A percentile compares a stretch with the other conserved stretches of the same genome.
Evolutionary conservation across 2,329 filamentous ascomycete genomes (phyloP).

Genomic region (Ceratocystis cacaofunesta): DNA sequence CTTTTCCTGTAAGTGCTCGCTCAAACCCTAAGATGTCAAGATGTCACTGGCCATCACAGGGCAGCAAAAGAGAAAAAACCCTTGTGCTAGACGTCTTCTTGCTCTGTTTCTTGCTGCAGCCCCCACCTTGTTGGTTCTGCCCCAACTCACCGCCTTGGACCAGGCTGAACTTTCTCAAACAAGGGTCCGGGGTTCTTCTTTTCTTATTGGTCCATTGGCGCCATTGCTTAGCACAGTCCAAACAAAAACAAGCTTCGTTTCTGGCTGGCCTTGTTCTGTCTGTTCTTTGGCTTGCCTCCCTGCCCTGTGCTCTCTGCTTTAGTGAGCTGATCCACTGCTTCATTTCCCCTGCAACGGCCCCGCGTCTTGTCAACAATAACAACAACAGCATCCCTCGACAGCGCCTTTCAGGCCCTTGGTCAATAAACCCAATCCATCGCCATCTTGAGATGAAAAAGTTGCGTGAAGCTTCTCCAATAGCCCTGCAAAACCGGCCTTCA

Average conservation of each 20-base stretch:
- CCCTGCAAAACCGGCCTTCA: constrained; percentile 9
- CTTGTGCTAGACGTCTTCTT: neutral
- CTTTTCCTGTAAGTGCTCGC: neutral
- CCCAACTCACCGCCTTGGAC: too few relatives aligned
- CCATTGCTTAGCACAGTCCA: too few relatives aligned
- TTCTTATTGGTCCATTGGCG: too few relatives aligned
- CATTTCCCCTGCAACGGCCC: constrained; percentile 15
- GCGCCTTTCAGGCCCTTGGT: neutral
- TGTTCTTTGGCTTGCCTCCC: neutral
- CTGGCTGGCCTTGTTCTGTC: too few relatives aligned
- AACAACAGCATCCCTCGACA: constrained; percentile 1
- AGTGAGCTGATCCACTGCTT: neutral
- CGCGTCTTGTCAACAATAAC: constrained; percentile 7
- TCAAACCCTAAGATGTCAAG: neutral
- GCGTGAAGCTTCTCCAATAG: neutral
- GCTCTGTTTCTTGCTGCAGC: neutral
- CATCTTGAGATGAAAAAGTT: constrained; percentile 10
- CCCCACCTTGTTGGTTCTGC: neutral
- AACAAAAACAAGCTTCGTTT: too few relatives aligned
- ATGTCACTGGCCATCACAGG: neutral
- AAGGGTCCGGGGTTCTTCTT: too few relatives aligned
- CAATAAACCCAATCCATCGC: neutral
- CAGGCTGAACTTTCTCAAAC: too few relatives aligned
- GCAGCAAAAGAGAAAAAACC: neutral
- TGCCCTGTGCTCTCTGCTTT: neutral